A percentile compares a stretch with the other conserved stretches of the same genome.
Conservation (phyloP, 2,329 filamentous ascomycete genomes). For the Mycosphaerella arachidis region DNA sequence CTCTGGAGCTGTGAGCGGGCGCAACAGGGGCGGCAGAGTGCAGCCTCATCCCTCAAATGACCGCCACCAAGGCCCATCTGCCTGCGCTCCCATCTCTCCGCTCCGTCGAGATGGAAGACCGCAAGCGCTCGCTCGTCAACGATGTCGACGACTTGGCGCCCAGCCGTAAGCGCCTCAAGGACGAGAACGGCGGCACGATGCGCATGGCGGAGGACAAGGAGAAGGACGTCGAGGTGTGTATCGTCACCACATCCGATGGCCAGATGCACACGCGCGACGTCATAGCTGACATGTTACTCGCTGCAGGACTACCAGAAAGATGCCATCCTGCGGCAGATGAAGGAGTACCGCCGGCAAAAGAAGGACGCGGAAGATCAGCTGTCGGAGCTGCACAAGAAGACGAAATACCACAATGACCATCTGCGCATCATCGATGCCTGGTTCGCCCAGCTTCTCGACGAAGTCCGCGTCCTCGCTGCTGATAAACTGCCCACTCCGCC, state of each 20-base stretch:
- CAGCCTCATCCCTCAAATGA: constrained; percentile 23
- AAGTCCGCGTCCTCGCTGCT: constrained; percentile 42
- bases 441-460: constrained; percentile 71
- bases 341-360: constrained; percentile 92
- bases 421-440: constrained; percentile 84
- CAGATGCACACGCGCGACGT: neutral
- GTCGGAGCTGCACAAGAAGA: constrained; percentile 72
- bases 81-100: constrained; percentile 65
- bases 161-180: constrained; percentile 76
- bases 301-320: constrained; percentile 88
- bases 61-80: constrained; percentile 24
- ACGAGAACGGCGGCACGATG: constrained; percentile 68
- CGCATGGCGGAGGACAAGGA: constrained; percentile 66
- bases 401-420: constrained; percentile 85
- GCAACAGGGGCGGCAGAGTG: constrained; percentile 6
- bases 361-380: constrained; percentile 74
- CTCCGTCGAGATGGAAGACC: constrained; percentile 97
- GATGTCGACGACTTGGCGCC: constrained; percentile 79
- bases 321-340: constrained; percentile 95
- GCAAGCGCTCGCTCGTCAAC: constrained; percentile 85
- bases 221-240: constrained; percentile 69
- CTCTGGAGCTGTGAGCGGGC: constrained; percentile 2
- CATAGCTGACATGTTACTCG: constrained; percentile 1
- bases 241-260: constrained; percentile 27
- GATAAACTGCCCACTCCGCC: constrained; percentile 33